Conservation (phyloP, 1,284 basidiomycete species). For the Austropuccinia psidii region DNA sequence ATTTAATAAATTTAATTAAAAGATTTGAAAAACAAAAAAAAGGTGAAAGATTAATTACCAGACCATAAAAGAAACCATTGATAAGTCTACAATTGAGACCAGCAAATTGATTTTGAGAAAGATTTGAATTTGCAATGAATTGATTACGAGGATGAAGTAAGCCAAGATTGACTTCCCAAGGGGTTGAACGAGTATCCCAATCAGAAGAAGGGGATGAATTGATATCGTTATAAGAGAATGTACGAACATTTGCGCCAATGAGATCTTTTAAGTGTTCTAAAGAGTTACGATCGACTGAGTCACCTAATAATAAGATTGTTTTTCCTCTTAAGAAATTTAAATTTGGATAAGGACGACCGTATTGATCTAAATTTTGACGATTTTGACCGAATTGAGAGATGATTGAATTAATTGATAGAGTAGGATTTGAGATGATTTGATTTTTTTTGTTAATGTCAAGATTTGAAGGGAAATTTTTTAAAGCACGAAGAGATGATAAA, state of each 20-base stretch:
- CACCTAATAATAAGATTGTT: constrained; percentile 43
- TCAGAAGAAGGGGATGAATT: neutral
- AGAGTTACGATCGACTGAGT: constrained; percentile 44
- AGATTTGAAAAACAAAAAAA: neutral
- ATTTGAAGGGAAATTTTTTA: constrained; percentile 19
- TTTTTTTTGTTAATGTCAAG: neutral
- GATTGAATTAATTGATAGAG: neutral
- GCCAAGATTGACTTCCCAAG: constrained; percentile 31
- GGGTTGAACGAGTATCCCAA: constrained; percentile 7
- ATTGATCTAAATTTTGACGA: neutral
- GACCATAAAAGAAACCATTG: constrained; percentile 44
- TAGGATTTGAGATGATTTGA: neutral
- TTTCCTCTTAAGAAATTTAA: constrained; percentile 41
- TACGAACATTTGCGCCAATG: constrained; percentile 10
- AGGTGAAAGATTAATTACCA: constrained; percentile 34
- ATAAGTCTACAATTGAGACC: constrained; percentile 39
- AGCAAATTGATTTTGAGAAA: constrained; percentile 40
- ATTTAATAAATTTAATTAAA: neutral
- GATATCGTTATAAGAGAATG: constrained; percentile 6
- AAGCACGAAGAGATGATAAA: constrained; percentile 37
- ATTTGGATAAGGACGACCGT: constrained; percentile 20
- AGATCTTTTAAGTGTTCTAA: constrained; percentile 41
- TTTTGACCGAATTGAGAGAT: neutral
- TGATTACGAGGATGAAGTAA: constrained; percentile 4
- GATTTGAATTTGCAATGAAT: neutral